Evolutionary conservation across 202 grass and related monocot species (phyloP).

Genomic region (Setaria viridis): DNA sequence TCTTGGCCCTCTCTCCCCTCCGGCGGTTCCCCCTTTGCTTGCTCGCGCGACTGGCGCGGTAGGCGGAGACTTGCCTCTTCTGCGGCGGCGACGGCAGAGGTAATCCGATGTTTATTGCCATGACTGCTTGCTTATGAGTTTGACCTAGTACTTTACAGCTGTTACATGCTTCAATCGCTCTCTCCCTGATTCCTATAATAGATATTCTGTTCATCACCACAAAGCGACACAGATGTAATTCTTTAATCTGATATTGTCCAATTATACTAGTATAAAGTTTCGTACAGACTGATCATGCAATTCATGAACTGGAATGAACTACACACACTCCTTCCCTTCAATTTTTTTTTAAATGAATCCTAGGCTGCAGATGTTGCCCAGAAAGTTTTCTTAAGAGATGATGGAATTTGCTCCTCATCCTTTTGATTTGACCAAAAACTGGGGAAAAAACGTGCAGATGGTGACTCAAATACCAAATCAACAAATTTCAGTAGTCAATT

Average conservation of each 20-base stretch:
- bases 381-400: not conserved
- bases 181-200: not conserved
- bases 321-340: not conserved
- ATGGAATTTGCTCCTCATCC: not conserved
- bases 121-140: not conserved
- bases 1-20: not conserved
- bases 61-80: not conserved
- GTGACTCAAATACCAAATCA: not conserved
- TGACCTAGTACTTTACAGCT: not conserved
- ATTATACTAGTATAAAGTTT: not conserved
- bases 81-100: not conserved
- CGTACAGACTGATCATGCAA: not conserved
- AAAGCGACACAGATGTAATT: not conserved
- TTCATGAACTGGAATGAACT: not conserved
- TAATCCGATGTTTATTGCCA: not conserved
- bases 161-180: not conserved
- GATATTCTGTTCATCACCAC: not conserved
- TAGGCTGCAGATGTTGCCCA: not conserved
- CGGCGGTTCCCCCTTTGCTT: not conserved
- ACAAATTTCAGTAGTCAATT: slow-evolving; percentile 7
- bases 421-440: not conserved
- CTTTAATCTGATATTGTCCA: not conserved
- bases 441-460: not conserved
- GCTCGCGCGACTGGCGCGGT: not conserved
- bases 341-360: not conserved